Base-by-base conservation (phyloP, 768 basidiomycete genomes). In the Boletus vinaceobasis region DNA sequence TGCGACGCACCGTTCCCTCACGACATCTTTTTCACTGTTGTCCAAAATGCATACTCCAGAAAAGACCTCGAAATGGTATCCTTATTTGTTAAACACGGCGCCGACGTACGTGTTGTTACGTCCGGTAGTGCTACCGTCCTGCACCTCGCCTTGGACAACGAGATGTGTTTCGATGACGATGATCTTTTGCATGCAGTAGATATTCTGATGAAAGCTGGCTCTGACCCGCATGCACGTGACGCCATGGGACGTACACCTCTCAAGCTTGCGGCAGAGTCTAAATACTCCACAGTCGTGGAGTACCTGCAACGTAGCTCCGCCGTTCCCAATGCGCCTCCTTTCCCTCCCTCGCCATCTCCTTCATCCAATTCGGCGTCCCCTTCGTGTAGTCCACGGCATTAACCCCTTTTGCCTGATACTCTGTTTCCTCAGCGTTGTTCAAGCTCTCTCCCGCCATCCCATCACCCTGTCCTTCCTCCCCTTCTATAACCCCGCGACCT, bases 11-110 rank as follows among this genome's bases (percentile, higher is more conserved):
- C n/a, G 0, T 19, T 50, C 27, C 48, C 48, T 17, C 23, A 14
- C 1, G 9, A 51, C 3, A 50, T 53, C 8, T 42, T 51, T 7
- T 10, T 42, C 32, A 5, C 6, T 21, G 4, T 33, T 2, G 13
- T 50, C 2, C 0, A 3, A n/a, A 1, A 9, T 0, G 29, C 10
- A 7, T 1, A 1, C 8, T 5, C 10, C 32, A 0, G 8, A 9
- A 4, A 29, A 0, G 1, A 15, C 19, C 33, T 6, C 2, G 13
- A 4, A 35, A 27, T 48, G 43, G 31, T 52, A 11, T 27, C 43
- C 15, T 50, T 13, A 38, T 23, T 50, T 9, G 8, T 50, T 17
- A 5, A 21, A 31, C 29, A 21, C 23, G 50, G 50, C 3, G 50
- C 32, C 11, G 11, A 51, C 27, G 32, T 14, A 14, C 1, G 6